Conservation (phyloP, 1,139 yeast genomes). For the Zygosaccharomyces pseudobailii region DNA sequence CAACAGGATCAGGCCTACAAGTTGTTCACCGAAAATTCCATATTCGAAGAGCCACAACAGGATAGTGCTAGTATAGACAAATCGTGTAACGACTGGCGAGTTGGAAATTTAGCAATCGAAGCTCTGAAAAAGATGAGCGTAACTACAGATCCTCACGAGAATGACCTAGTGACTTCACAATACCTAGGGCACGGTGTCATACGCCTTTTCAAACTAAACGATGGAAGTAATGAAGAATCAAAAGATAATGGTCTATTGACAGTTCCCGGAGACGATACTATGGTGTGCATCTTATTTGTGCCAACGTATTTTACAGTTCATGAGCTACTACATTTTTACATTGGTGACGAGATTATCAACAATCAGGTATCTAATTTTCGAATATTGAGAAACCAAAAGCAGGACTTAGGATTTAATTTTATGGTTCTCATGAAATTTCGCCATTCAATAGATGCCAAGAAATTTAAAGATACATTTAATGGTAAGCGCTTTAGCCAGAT, state of each 20-base stretch:
- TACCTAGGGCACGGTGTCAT: slow-evolving; percentile 71
- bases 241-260: slow-evolving; percentile 21
- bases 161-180: slow-evolving; percentile 24
- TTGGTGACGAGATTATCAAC: slow-evolving; percentile 57
- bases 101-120: slow-evolving; percentile 10
- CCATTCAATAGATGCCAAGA: slow-evolving; percentile 49
- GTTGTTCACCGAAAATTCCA: slow-evolving; percentile 9
- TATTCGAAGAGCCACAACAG: slow-evolving; percentile 4
- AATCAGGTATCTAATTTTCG: slow-evolving; percentile 67
- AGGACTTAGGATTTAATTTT: slow-evolving; percentile 55
- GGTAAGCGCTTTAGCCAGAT: slow-evolving; percentile 77
- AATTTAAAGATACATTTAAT: slow-evolving; percentile 61
- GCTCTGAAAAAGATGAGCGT: slow-evolving; percentile 4
- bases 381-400: slow-evolving; percentile 55
- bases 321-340: slow-evolving; percentile 65
- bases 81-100: slow-evolving; percentile 18
- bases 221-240: slow-evolving; percentile 16
- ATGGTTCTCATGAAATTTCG: slow-evolving; percentile 75
- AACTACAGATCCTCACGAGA: slow-evolving; percentile 9
- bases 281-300: slow-evolving; percentile 74
- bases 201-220: slow-evolving; percentile 52
- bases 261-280: slow-evolving; percentile 52
- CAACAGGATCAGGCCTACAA: slow-evolving; percentile 11
- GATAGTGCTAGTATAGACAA: background rate
- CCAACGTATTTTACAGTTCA: slow-evolving; percentile 87